These are phyloP conservation scores for Tetradesmus obliquus DNA, from an alignment of 139 green algal species.

Conservation along the genomic window DNA sequence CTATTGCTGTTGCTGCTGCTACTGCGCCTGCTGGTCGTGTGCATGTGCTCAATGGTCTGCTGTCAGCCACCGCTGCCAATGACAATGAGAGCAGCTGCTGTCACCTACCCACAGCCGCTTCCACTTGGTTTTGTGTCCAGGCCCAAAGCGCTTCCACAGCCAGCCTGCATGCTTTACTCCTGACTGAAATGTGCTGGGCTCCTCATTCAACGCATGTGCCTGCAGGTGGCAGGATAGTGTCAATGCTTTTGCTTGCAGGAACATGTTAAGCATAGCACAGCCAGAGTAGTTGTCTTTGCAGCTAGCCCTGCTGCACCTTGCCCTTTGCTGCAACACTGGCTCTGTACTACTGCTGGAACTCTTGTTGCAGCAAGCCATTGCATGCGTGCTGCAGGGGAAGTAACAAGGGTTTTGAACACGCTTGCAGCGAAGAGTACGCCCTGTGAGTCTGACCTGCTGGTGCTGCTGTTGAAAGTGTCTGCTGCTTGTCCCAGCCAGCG, in stretches of 20 bases:
- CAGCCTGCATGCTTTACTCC: constrained; percentile 38
- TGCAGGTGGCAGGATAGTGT: neutral
- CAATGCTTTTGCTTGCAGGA: neutral
- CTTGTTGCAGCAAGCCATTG: too few species aligned
- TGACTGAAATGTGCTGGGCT: neutral
- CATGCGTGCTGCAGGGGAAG: too few species aligned
- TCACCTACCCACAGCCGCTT: constrained; percentile 37
- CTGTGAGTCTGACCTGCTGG: neutral
- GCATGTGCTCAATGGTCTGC: neutral
- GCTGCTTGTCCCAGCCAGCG: neutral
- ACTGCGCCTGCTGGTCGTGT: neutral
- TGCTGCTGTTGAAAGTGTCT: neutral
- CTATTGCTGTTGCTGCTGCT: neutral
- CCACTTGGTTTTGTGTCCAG: constrained; percentile 37
- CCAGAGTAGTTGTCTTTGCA: too few species aligned
- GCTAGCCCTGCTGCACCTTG: neutral
- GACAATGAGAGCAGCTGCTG: neutral
- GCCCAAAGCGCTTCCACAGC: constrained; percentile 48
- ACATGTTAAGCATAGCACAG: neutral
- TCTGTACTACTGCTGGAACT: neutral
- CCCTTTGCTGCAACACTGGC: neutral
- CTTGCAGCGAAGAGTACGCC: too few species aligned
- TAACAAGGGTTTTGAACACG: too few species aligned
- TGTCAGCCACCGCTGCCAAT: neutral
- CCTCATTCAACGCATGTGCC: neutral